Conservation (phyloP, 2,329 filamentous ascomycete species). For the Sclerotinia spermophila region DNA sequence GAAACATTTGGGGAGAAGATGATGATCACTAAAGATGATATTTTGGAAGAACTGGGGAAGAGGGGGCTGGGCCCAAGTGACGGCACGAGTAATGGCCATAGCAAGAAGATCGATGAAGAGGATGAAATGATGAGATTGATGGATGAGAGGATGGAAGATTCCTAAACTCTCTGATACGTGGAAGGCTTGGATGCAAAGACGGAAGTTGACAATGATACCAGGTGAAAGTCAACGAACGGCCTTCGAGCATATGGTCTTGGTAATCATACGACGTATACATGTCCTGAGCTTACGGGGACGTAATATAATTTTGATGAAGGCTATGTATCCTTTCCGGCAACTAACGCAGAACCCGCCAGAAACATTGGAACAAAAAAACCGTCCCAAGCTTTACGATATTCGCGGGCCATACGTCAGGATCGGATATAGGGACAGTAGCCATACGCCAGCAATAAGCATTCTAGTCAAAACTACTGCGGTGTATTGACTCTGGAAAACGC, state of each 20-base stretch:
- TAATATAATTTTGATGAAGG: background rate
- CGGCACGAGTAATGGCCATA: background rate
- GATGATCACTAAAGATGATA: conserved; percentile 28
- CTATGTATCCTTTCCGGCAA: background rate
- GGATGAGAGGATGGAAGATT: conserved; percentile 29
- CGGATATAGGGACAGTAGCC: background rate
- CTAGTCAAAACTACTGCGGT: background rate
- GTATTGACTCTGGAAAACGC: too few relatives aligned
- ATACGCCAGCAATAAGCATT: background rate
- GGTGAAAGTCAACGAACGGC: background rate
- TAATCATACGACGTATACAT: background rate
- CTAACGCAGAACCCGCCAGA: background rate
- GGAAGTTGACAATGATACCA: too few relatives aligned
- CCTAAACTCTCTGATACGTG: background rate
- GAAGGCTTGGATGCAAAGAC: background rate
- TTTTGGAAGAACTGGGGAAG: conserved; percentile 23
- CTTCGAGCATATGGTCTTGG: background rate
- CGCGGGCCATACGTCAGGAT: background rate
- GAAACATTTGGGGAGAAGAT: conserved; percentile 29
- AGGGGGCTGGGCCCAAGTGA: background rate
- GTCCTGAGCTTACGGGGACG: background rate
- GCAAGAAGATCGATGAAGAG: background rate
- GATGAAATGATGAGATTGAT: conserved; percentile 25
- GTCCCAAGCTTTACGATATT: background rate
- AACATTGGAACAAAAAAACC: background rate